phyloP scores from a whole-genome alignment of 1,284 basidiomycete genomes.

The Boletus albobrunnescens region DNA sequence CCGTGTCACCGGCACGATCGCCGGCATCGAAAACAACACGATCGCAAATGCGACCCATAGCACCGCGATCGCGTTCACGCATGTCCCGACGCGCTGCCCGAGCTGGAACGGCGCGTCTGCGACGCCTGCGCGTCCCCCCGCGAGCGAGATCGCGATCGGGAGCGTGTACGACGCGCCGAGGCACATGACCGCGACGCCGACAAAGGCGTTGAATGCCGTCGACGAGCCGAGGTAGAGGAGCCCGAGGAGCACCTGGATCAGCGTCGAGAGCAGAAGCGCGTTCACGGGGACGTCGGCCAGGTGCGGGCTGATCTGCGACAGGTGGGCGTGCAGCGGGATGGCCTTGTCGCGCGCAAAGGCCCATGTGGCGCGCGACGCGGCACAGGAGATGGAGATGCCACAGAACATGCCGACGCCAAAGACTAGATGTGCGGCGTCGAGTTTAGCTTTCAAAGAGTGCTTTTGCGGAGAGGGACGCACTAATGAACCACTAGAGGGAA shows the following conservation, averaged over 20 bases:
- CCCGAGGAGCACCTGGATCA: conserved; percentile 52
- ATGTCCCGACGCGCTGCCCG: conserved; percentile 36
- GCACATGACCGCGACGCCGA: conserved; percentile 54
- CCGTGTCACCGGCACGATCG: conserved; percentile 45
- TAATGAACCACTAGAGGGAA: conserved; percentile 42
- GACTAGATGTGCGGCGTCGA: conserved; percentile 31
- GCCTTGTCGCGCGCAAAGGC: conserved; percentile 70
- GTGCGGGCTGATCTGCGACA: conserved; percentile 45
- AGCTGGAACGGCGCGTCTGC: conserved; percentile 43
- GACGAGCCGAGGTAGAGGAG: conserved; percentile 52
- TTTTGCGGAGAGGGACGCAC: conserved; percentile 31
- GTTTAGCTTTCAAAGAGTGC: too few relatives aligned
- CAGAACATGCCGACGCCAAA: conserved; percentile 56
- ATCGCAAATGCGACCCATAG: conserved; percentile 49
- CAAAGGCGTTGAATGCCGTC: conserved; percentile 55
- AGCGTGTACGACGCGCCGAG: conserved; percentile 51
- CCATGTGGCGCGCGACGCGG: conserved; percentile 64
- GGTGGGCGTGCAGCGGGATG: conserved; percentile 52
- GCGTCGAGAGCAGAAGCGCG: conserved; percentile 55
- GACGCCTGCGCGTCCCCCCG: conserved; percentile 38
- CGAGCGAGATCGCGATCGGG: conserved; percentile 47
- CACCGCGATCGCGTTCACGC: conserved; percentile 44
- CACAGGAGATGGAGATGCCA: conserved; percentile 58
- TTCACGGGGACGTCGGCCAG: conserved; percentile 48
- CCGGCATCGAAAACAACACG: conserved; percentile 58